These are phyloP conservation scores for Orbilia blumenaviensis DNA, from an alignment of 2,329 filamentous ascomycete species.

Conservation along the genomic window DNA sequence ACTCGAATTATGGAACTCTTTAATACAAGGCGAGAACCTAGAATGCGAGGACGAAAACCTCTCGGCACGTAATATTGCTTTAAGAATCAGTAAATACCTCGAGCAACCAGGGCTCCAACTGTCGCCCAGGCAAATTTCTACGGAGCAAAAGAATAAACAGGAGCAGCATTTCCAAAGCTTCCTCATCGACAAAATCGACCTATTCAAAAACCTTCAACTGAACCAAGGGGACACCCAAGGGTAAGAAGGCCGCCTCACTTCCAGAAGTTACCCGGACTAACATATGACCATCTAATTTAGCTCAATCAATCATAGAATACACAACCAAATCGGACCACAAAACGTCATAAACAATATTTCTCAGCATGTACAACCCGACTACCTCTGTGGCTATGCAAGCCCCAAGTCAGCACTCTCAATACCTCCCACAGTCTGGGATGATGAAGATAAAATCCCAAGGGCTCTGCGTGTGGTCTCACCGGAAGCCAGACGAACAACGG, in stretches of 20 bases:
- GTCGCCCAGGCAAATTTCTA: neutral
- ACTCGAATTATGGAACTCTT: neutral
- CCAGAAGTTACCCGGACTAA: neutral
- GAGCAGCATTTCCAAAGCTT: neutral
- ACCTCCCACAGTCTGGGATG: neutral
- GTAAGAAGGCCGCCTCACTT: neutral
- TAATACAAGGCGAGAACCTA: neutral
- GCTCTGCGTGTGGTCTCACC: neutral
- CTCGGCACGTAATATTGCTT: neutral
- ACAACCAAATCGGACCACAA: slow-evolving; percentile 8
- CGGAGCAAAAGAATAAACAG: neutral
- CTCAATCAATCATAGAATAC: slow-evolving; percentile 6
- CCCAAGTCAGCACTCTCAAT: neutral
- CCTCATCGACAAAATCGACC: neutral
- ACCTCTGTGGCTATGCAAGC: slow-evolving; percentile 11
- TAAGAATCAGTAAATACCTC: neutral
- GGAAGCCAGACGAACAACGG: neutral
- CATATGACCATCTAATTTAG: neutral
- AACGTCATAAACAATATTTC: slow-evolving; percentile 8
- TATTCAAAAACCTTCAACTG: slow-evolving; percentile 10
- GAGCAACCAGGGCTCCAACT: neutral
- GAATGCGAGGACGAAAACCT: neutral
- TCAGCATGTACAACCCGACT: slow-evolving; percentile 10
- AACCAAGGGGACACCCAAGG: neutral
- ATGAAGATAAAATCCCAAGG: neutral